A percentile compares a stretch with the other conserved stretches of the same genome.
Evolutionary conservation across 495 filamentous ascomycete genomes (phyloP).

Genomic region (Amniculicola lignicola): DNA sequence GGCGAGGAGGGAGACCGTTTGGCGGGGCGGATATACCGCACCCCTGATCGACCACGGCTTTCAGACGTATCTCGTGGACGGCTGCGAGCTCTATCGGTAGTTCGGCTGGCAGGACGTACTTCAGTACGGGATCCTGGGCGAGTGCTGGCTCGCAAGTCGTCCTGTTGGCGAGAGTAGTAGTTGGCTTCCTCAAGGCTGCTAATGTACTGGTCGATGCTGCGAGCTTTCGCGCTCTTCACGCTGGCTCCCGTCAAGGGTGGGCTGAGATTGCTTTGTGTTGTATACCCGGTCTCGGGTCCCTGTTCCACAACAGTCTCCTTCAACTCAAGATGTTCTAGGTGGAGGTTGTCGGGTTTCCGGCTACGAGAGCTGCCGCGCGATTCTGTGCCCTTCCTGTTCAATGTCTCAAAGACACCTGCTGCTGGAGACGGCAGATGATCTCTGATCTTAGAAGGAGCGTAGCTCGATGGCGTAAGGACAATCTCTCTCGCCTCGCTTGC

Average conservation of each 20-base stretch:
- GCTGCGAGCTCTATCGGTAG: conserved; percentile 46
- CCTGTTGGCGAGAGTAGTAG: conserved; percentile 55
- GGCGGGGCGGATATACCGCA: conserved; percentile 71
- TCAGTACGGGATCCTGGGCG: conserved; percentile 54
- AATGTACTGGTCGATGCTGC: conserved; percentile 81
- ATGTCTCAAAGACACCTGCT: conserved; percentile 51
- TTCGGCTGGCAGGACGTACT: conserved; percentile 27
- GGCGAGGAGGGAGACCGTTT: conserved; percentile 88
- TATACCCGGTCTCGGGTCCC: conserved; percentile 9
- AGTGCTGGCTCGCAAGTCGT: conserved; percentile 37
- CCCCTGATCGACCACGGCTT: conserved; percentile 62
- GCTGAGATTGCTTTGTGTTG: conserved; percentile 32
- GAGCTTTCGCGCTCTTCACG: conserved; percentile 45
- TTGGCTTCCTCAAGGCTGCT: conserved; percentile 78
- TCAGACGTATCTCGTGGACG: conserved; percentile 60
- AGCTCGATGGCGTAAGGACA: conserved; percentile 33
- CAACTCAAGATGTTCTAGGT: conserved; percentile 52
- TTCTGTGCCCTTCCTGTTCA: conserved; percentile 53
- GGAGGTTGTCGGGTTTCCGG: conserved; percentile 77
- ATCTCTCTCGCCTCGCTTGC: conserved; percentile 18
- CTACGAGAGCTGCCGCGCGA: conserved; percentile 68
- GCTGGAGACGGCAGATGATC: conserved; percentile 56
- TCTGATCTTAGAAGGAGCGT: conserved; percentile 23
- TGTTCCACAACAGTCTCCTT: conserved; percentile 25
- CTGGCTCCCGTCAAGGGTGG: conserved; percentile 41